Percentiles rank a stretch among this genome's conserved stretches.
phyloP scores from a whole-genome alignment of 371 early-diverging fungal genomes.

The Mortierella sp. region DNA sequence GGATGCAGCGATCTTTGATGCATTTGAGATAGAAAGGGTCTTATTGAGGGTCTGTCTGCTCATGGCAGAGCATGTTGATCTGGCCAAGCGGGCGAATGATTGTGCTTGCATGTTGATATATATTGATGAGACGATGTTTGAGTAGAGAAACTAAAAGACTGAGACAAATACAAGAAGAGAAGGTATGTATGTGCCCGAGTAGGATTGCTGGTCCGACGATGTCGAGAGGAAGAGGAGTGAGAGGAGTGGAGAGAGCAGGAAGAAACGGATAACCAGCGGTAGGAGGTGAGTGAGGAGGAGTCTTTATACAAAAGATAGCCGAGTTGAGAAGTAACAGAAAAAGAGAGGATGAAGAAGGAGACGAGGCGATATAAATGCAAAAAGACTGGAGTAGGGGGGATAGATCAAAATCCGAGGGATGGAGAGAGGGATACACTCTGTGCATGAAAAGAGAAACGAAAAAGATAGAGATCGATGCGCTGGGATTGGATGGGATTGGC shows the following conservation, averaged over 20 bases:
- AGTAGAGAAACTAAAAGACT: neutral
- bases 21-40: constrained; percentile 23
- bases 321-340: too few species aligned
- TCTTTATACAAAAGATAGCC: too few species aligned
- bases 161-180: neutral
- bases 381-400: too few species aligned
- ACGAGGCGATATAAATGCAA: constrained; percentile 13
- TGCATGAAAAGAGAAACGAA: neutral
- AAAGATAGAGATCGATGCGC: neutral
- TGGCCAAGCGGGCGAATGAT: constrained; percentile 37
- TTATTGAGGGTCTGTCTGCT: constrained; percentile 19
- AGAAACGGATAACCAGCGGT: neutral
- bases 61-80: constrained; percentile 36
- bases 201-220: too few species aligned
- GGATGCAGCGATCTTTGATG: constrained; percentile 32
- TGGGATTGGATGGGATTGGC: too few species aligned
- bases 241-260: neutral
- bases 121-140: neutral
- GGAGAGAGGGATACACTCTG: too few species aligned
- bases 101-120: constrained; percentile 39
- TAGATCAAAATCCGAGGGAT: too few species aligned
- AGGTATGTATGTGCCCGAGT: too few species aligned
- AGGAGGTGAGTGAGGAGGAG: neutral
- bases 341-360: neutral
- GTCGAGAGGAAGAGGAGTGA: neutral